phyloP scores from a whole-genome alignment of 2,329 filamentous ascomycete species.

The Eurotiales sp. region DNA sequence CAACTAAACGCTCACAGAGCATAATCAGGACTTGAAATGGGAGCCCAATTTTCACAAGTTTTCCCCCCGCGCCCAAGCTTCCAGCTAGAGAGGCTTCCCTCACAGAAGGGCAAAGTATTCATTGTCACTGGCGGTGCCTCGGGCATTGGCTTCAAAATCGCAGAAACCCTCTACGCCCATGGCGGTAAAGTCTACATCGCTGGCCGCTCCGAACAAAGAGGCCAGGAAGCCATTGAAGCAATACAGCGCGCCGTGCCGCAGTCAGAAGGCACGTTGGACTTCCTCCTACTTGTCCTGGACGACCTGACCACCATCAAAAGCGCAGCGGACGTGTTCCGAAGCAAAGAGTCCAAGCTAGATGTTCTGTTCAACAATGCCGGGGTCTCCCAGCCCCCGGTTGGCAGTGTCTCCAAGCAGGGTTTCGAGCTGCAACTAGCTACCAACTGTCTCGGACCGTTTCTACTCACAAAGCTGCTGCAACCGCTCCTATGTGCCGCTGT shows the following conservation, averaged over 20 bases:
- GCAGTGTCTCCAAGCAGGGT: constrained; percentile 25
- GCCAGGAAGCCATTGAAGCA: constrained; percentile 31
- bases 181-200: constrained; percentile 56
- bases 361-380: constrained; percentile 43
- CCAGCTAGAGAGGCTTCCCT: neutral
- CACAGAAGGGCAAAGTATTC: constrained; percentile 33
- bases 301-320: constrained; percentile 21
- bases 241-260: constrained; percentile 37
- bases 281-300: constrained; percentile 44
- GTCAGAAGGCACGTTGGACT: constrained; percentile 41
- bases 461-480: constrained; percentile 31
- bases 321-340: constrained; percentile 30
- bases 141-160: constrained; percentile 43
- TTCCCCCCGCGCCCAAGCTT: neutral
- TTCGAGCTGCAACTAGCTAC: constrained; percentile 37
- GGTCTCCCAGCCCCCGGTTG: constrained; percentile 28
- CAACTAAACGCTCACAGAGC: too few relatives aligned
- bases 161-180: constrained; percentile 51
- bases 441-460: constrained; percentile 35
- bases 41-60: constrained; percentile 1
- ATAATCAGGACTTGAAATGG: too few relatives aligned
- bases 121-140: constrained; percentile 47
- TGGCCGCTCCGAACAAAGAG: constrained; percentile 46
- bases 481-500: constrained; percentile 32
- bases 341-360: constrained; percentile 35